Conservation (phyloP, 2,329 filamentous ascomycete genomes). For the Colletotrichum sp. region DNA sequence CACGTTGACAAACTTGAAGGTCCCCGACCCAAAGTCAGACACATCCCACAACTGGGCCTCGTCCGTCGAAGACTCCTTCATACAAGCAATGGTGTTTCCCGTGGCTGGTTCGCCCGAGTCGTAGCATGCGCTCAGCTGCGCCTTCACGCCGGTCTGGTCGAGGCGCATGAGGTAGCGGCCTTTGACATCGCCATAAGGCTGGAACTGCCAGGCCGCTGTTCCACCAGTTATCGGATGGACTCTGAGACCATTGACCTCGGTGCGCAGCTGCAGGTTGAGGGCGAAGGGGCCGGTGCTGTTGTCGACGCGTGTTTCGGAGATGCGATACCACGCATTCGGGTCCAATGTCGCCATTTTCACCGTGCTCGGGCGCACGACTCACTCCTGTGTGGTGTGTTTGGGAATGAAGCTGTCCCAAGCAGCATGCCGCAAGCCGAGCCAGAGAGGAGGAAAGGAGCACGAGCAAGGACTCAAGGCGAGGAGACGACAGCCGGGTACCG, state of each 20-base stretch:
- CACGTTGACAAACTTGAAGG: constrained; percentile 34
- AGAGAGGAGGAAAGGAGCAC: neutral
- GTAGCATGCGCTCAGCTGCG: constrained; percentile 36
- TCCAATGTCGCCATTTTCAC: constrained; percentile 27
- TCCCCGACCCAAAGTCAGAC: constrained; percentile 29
- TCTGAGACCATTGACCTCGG: constrained; percentile 24
- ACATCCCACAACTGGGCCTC: constrained; percentile 40
- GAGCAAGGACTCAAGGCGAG: neutral
- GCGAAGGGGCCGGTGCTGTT: constrained; percentile 26
- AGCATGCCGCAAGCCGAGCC: neutral
- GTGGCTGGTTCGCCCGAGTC: constrained; percentile 25
- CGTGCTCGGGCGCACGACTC: constrained; percentile 1
- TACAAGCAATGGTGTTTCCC: constrained; percentile 33
- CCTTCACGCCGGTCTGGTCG: constrained; percentile 29
- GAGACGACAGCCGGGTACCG: constrained; percentile 3
- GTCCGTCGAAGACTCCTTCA: constrained; percentile 27
- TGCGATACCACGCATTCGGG: constrained; percentile 39
- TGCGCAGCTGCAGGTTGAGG: constrained; percentile 21
- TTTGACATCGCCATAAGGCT: constrained; percentile 28
- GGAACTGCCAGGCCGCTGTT: constrained; percentile 32
- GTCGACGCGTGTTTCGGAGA: constrained; percentile 38
- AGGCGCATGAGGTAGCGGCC: constrained; percentile 37
- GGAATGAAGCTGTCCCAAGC: neutral
- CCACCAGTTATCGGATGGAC: constrained; percentile 23
- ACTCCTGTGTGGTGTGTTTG: neutral